Conservation (phyloP, 2,329 filamentous ascomycete genomes). For the Emmonsiellopsis sp. region DNA sequence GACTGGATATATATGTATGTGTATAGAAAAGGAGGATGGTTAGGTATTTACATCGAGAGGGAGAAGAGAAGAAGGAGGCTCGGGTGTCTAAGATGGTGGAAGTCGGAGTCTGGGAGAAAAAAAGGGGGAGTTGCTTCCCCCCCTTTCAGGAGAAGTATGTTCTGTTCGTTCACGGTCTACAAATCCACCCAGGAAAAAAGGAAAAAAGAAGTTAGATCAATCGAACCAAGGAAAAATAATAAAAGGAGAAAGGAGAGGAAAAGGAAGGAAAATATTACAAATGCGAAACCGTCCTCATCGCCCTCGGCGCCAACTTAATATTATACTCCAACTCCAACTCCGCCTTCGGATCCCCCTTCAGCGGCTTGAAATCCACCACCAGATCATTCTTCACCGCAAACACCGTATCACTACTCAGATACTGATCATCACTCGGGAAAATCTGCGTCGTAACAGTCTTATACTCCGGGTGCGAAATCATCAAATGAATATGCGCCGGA, state of each 20-base stretch:
- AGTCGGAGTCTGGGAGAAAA: too few species aligned
- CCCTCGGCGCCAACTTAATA: conserved; percentile 45
- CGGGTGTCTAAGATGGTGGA: too few species aligned
- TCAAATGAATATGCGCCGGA: conserved; percentile 54
- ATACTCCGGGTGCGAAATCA: conserved; percentile 47
- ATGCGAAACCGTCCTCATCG: conserved; percentile 1
- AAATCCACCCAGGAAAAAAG: too few species aligned
- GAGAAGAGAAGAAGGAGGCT: too few species aligned
- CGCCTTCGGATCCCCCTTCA: conserved; percentile 43
- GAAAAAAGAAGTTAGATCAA: not conserved
- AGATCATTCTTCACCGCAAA: conserved; percentile 55
- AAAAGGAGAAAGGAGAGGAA: not conserved
- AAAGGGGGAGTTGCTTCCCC: too few species aligned
- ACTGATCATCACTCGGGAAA: conserved; percentile 51
- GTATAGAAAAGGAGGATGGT: too few species aligned
- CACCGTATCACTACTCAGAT: conserved; percentile 50
- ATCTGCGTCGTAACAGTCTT: conserved; percentile 50
- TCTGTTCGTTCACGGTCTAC: too few species aligned
- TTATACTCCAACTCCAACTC: conserved; percentile 54
- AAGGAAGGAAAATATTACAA: not conserved
- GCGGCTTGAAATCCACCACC: conserved; percentile 49
- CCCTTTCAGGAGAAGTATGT: too few species aligned
- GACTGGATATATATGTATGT: too few species aligned
- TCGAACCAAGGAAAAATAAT: not conserved
- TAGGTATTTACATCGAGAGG: too few species aligned